Evolutionary conservation across 2,329 filamentous ascomycete genomes (phyloP), one percentile per base, ranked within the genome.

Genomic region (Ascochyta viciae-villosae): DNA sequence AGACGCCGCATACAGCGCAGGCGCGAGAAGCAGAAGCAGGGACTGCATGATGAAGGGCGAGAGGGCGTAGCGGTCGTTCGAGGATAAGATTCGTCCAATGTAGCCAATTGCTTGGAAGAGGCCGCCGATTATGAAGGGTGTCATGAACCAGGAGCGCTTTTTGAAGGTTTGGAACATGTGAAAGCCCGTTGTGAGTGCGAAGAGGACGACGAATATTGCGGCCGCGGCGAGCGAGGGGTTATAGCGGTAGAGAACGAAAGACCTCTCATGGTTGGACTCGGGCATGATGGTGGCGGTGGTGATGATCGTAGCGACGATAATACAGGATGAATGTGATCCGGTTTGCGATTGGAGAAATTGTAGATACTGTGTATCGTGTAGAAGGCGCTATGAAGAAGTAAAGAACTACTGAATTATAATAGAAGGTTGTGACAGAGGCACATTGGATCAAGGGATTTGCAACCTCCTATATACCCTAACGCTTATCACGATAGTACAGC

Each of bases 31-130:
- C 42, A 81, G 63, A 23, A 81, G 71, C 22, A 81, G 54, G 16
- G 69, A 73, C 57, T 81, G 76, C 53, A 82, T 68, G 46, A 80
- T 75, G 65, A 76, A 82, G 0, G 76, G 74, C 0, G 63, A 64
- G 3, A 76, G 58, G 1, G 75, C 54, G 51, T 54, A 61, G 24
- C 54, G 29, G 56, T 74, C 78, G 12, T 78, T 60, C 1, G 41
- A 22, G 2, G 76, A 76, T 3, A 71, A 65, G 1, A 78, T 77
- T 45, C 83, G 78, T 2, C 78, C 80, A 13, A 81, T 64, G 55
- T 85, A 85, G 9, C 82, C 83, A 24, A 85, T 68, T 0, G 70
- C 66, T 66, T 85, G 81, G 57, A 84, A 83, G 6, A 79, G 51
- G 19, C 80, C 80, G n/a, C 82, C 82, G n/a, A 85, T 67, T 6